Conservation (phyloP, 1,139 yeast genomes). For the Saccharomyces hybrid region DNA sequence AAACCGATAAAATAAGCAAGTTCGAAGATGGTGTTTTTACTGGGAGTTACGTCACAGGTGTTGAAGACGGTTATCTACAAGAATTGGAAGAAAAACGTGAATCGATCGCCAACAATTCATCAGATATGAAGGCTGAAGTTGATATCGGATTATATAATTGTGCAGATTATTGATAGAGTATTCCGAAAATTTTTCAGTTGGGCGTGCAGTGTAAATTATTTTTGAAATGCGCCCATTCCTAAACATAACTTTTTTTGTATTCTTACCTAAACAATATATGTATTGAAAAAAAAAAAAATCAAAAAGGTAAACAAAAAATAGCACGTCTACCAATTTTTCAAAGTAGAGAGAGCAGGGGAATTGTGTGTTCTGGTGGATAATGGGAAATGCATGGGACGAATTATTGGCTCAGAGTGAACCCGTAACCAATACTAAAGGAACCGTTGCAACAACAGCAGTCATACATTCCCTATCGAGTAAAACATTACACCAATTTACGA, state of each 20-base stretch:
- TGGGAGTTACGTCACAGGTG: constrained; percentile 88
- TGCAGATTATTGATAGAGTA: constrained; percentile 53
- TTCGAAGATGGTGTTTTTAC: constrained; percentile 98
- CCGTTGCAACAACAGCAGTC: neutral
- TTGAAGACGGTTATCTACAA: constrained; percentile 70
- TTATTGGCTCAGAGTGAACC: neutral
- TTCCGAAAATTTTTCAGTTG: neutral
- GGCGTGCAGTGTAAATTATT: neutral
- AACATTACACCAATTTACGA: constrained; percentile 1
- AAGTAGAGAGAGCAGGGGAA: neutral
- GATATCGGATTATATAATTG: constrained; percentile 86
- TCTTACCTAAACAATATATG: neutral
- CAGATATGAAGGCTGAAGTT: constrained; percentile 75
- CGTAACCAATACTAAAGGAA: neutral
- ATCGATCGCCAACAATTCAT: constrained; percentile 20
- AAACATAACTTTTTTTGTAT: neutral
- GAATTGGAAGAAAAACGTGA: constrained; percentile 76
- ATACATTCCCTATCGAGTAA: neutral
- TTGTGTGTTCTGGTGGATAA: neutral
- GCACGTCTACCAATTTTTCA: neutral
- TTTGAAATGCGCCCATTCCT: neutral
- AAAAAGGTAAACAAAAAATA: neutral
- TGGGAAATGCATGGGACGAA: constrained; percentile 3
- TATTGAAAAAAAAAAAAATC: neutral
- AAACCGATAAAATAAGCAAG: constrained; percentile 37